phyloP scores from a whole-genome alignment of 1,139 yeast genomes.

The Wickerhamomyces sp. region DNA sequence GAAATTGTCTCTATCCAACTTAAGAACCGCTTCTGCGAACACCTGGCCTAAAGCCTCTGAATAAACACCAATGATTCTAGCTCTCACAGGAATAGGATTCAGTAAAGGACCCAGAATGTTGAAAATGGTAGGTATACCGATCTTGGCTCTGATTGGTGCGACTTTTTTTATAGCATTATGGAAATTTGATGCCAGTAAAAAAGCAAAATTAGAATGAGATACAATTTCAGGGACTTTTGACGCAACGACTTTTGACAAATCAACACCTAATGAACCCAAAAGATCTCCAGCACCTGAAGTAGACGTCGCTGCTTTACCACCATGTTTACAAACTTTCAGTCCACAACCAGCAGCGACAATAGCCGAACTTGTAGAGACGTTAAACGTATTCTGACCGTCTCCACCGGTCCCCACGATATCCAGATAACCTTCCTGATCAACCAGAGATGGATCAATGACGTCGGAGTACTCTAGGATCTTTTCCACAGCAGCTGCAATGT shows the following conservation, averaged over 20 bases:
- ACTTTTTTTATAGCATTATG: slow-evolving; percentile 91
- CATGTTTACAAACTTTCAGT: slow-evolving; percentile 80
- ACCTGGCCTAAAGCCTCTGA: slow-evolving; percentile 72
- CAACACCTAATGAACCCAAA: slow-evolving; percentile 70
- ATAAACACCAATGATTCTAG: slow-evolving; percentile 87
- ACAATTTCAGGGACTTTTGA: slow-evolving; percentile 64
- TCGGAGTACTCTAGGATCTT: slow-evolving; percentile 62
- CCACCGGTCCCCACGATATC: slow-evolving; percentile 99
- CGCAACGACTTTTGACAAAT: slow-evolving; percentile 61
- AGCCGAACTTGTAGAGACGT: slow-evolving; percentile 92
- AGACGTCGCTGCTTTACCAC: slow-evolving; percentile 95
- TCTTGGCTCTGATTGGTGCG: slow-evolving; percentile 64
- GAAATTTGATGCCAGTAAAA: slow-evolving; percentile 88
- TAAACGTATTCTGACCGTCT: slow-evolving; percentile 94
- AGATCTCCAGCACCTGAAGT: slow-evolving; percentile 92
- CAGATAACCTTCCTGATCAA: slow-evolving; percentile 52
- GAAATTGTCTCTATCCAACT: slow-evolving; percentile 44
- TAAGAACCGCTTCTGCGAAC: slow-evolving; percentile 75
- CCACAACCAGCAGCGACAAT: slow-evolving; percentile 93
- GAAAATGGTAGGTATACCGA: slow-evolving; percentile 91
- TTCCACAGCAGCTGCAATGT: slow-evolving; percentile 78
- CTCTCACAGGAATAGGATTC: slow-evolving; percentile 82
- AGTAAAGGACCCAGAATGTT: slow-evolving; percentile 89
- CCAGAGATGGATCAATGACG: slow-evolving; percentile 36
- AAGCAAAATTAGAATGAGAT: slow-evolving; percentile 50